Base-by-base conservation (phyloP, 1,284 basidiomycete species). In the Melanopsichium pennsylvanicum region DNA sequence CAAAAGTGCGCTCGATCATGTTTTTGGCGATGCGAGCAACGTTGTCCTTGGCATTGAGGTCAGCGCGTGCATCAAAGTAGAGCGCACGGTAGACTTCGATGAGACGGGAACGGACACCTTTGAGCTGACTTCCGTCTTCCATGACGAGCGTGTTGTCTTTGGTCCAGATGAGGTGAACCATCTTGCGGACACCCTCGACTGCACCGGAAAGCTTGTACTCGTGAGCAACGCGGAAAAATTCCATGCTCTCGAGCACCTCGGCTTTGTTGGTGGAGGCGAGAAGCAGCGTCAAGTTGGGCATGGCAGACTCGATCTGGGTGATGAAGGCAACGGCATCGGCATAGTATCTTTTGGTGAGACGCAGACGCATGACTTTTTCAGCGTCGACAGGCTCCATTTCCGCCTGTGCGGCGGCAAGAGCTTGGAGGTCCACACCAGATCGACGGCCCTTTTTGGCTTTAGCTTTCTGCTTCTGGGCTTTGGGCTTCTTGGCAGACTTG, bases 121-220 rank as follows among this genome's bases (percentile, higher is more conserved):
- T 96, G 43, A 93, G 82, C 78, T 94, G 91, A 73, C 90, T 90
- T 12, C 89, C 90, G 45, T 80, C 77, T 77, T 92, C 92, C 18
- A 87, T 87, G 12, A 90, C 90, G 21, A 91, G 86, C 36, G 85
- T 89, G 79, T 93, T 93, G 81, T 97, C 95, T 80, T 97, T 98
- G 12, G 88, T 87, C 96, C 96, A 98, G 75, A 99, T 92, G 31
- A 99, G 85, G 82, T 98, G 96, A 6, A 99, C 81, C 95, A 98
- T 98, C 77, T 89, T 91, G 83, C 91, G 93, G 75, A 99, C 89
- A 1, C 93, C 93, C 12, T 82, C 56, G 25, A 16, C 42, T 44
- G 69, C 71, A 27, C 86, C 86, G 18, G 88, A 85, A 48, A 97
- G 86, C 74, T 90, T 85, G 82, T 96, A 97, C 78, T 90, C 90